Evolutionary conservation across 352 stramenopile species (phyloP).

Genomic region (Phytophthora pseudosyringae): DNA sequence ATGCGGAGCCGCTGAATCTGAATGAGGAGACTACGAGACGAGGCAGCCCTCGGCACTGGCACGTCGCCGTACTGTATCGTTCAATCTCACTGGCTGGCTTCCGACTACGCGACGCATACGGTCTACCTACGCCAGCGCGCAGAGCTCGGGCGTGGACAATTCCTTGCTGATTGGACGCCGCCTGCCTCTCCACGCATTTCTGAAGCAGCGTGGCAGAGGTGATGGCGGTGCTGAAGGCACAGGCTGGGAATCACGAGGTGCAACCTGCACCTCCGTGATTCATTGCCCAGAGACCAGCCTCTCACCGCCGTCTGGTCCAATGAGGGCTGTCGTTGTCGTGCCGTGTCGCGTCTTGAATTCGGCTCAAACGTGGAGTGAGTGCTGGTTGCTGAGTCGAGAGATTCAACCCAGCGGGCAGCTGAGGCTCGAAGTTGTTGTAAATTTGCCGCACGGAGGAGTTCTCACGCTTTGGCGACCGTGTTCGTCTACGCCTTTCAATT

Average conservation of each 20-base stretch:
- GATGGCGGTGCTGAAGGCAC: background rate
- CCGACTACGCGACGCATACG: slow-evolving; percentile 7
- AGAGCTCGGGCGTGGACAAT: slow-evolving; percentile 14
- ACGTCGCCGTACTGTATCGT: background rate
- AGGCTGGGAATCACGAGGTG: slow-evolving; percentile 8
- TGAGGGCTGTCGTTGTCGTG: background rate
- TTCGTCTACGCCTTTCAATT: slow-evolving; percentile 26
- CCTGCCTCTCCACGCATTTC: slow-evolving; percentile 23
- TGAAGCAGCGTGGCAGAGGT: slow-evolving; percentile 21
- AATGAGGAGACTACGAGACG: slow-evolving; percentile 23
- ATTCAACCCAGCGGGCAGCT: background rate
- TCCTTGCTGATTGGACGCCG: slow-evolving; percentile 30
- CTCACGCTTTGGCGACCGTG: background rate
- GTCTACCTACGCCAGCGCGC: slow-evolving; percentile 14
- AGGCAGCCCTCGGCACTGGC: slow-evolving; percentile 5
- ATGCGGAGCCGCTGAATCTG: slow-evolving; percentile 13
- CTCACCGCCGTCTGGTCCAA: slow-evolving; percentile 6
- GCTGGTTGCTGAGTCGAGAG: slow-evolving; percentile 3
- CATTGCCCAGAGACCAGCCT: slow-evolving; percentile 8
- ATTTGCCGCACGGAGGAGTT: background rate
- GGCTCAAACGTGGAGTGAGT: background rate
- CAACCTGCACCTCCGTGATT: slow-evolving; percentile 9
- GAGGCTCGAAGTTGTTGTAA: background rate
- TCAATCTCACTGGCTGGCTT: slow-evolving; percentile 14
- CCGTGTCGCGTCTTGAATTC: background rate